phyloP scores from a whole-genome alignment of 2,329 filamentous ascomycete species.

The Lasiodiplodia gonubiensis region DNA sequence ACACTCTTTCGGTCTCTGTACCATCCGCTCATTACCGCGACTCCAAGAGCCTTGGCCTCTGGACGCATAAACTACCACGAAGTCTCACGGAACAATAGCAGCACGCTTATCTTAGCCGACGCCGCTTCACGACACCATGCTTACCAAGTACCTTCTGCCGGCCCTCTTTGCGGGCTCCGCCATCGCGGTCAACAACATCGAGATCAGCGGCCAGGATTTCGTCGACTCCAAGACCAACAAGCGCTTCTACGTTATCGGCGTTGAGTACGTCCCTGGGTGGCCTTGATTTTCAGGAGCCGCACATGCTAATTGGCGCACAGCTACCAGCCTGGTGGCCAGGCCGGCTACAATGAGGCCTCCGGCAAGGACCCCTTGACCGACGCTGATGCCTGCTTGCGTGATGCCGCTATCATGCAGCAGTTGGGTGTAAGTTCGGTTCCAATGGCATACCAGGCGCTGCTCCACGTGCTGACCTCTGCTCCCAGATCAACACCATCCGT shows the following conservation, averaged over 20 bases:
- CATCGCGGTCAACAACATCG: slow-evolving; percentile 61
- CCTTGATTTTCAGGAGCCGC: not conserved
- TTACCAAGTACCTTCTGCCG: slow-evolving; percentile 22
- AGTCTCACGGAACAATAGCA: slow-evolving; percentile 10
- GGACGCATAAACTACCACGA: slow-evolving; percentile 19
- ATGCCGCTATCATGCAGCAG: slow-evolving; percentile 67
- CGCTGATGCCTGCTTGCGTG: slow-evolving; percentile 63
- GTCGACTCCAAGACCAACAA: slow-evolving; percentile 63
- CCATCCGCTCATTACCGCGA: slow-evolving; percentile 23
- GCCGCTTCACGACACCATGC: slow-evolving; percentile 19
- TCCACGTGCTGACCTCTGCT: slow-evolving; percentile 27
- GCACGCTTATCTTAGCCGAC: slow-evolving; percentile 17
- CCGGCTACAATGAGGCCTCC: slow-evolving; percentile 58
- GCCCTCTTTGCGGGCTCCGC: slow-evolving; percentile 49
- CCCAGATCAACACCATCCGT: slow-evolving; percentile 65
- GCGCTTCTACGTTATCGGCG: slow-evolving; percentile 67
- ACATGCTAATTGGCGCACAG: slow-evolving; percentile 39
- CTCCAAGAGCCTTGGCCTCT: slow-evolving; percentile 19
- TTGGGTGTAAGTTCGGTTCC: slow-evolving; percentile 56
- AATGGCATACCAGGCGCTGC: not conserved
- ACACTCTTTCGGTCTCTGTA: slow-evolving; percentile 18
- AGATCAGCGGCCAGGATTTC: slow-evolving; percentile 65
- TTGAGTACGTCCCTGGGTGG: slow-evolving; percentile 56
- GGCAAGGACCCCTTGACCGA: slow-evolving; percentile 63
- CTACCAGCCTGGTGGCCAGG: slow-evolving; percentile 68